phyloP scores from a whole-genome alignment of 1,139 yeast genomes.

The Debaryomyces udenii region DNA sequence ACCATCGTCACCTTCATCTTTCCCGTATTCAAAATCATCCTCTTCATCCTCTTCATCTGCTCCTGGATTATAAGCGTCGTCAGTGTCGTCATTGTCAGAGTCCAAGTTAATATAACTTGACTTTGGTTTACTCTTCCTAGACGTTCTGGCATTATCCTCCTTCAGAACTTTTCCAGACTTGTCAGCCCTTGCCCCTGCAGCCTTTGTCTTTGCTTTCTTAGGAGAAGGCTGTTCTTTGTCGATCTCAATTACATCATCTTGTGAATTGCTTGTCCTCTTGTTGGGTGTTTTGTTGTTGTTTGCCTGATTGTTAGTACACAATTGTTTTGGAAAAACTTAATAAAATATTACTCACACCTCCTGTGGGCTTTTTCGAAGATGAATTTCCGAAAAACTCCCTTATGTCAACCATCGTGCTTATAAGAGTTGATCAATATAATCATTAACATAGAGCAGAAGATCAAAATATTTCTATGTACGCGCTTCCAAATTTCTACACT shows the following conservation, averaged over 20 bases:
- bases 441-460: neutral
- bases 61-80: constrained; percentile 16
- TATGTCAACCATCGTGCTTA: constrained; percentile 41
- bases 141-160: neutral
- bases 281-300: constrained; percentile 5
- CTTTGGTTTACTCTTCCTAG: constrained; percentile 1
- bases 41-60: constrained; percentile 22
- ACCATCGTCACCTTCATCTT: constrained; percentile 13
- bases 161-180: neutral
- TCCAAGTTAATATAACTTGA: constrained; percentile 18
- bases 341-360: neutral
- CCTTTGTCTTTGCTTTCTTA: neutral
- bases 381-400: constrained; percentile 29
- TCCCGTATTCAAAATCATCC: constrained; percentile 23
- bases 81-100: constrained; percentile 22
- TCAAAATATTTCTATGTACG: neutral
- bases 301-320: constrained; percentile 4
- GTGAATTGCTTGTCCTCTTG: constrained; percentile 7
- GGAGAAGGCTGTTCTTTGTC: constrained; percentile 15
- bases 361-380: constrained; percentile 8
- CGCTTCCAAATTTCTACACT: neutral
- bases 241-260: constrained; percentile 22
- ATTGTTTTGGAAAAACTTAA: too few species aligned
- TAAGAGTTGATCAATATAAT: neutral
- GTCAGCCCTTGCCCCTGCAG: neutral